phyloP scores from a whole-genome alignment of 345 rosid species.

The Cochlearia excelsa region DNA sequence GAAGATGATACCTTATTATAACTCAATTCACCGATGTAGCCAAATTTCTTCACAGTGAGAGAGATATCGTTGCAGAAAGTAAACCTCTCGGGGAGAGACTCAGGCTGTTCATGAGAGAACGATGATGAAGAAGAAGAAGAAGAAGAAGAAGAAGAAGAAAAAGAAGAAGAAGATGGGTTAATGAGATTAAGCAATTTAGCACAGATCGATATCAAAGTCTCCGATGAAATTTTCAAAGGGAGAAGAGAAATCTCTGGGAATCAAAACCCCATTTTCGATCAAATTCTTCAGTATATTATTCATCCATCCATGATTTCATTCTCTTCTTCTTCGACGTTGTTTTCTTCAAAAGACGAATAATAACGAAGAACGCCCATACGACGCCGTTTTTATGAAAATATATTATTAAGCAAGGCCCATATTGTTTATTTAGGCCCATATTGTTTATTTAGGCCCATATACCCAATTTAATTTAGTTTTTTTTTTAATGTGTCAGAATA shows the following conservation, averaged over 20 bases:
- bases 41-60: constrained; percentile 50
- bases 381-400: constrained; percentile 5
- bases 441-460: too few relatives aligned
- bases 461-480: too few relatives aligned
- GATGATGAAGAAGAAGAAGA: neutral
- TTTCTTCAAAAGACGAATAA: neutral
- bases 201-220: constrained; percentile 51
- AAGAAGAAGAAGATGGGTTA: constrained; percentile 23
- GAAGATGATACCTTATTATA: constrained; percentile 52
- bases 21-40: constrained; percentile 58
- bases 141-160: constrained; percentile 6
- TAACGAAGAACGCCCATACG: constrained; percentile 5
- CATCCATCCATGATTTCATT: constrained; percentile 40
- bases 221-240: constrained; percentile 41
- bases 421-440: too few relatives aligned
- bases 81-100: constrained; percentile 51
- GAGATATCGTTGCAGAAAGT: constrained; percentile 62
- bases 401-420: too few relatives aligned
- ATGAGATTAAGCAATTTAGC: constrained; percentile 61
- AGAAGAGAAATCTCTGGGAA: constrained; percentile 46
- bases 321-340: neutral
- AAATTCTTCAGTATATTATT: constrained; percentile 46
- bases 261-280: constrained; percentile 44
- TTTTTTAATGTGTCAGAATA: too few relatives aligned
- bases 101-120: constrained; percentile 42